Base-by-base conservation (phyloP, 2,329 filamentous ascomycete species). In the Trichoderma sp. region DNA sequence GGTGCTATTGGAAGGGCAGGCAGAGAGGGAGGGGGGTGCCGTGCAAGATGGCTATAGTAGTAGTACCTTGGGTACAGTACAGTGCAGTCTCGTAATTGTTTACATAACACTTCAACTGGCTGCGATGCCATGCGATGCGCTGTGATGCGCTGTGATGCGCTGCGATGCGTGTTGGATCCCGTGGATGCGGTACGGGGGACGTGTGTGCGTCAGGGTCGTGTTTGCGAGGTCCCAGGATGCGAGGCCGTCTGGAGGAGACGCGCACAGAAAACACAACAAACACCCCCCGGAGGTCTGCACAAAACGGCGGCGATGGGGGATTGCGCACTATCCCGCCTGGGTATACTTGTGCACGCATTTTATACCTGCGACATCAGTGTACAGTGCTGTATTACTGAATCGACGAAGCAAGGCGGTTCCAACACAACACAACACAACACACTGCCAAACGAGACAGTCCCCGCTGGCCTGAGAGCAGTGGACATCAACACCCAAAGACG, bases 361-460 rank as follows among this genome's bases (percentile, higher is more conserved):
- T 22, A 45, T 45, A 45, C n/a, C n/a, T 45, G n/a, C n/a, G n/a
- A n/a, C n/a, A n/a, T n/a, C n/a, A n/a, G n/a, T n/a, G n/a, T n/a
- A n/a, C n/a, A n/a, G n/a, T n/a, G n/a, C n/a, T n/a, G n/a, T n/a
- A n/a, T n/a, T n/a, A 19, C 9, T 19, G 39, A 9, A 45, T 45
- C 57, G 10, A 22, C 35, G 17, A 64, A 25, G 60, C 60, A 64
- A 64, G 61, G 61, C 61, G 61, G 50, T 27, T 54, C n/a, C 53
- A 42, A 48, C 45, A 56, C 61, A 56, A 57, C 52, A 53, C 59
- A 53, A 63, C 45, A 56, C 61, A 56, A 57, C 52, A 53, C 59
- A 53, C 52, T 63, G 61, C 52, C 61, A 57, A 54, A 64, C 61
- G 52, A 64, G 61, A 64, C 61, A 64, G 34, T 39, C 53, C 27